These are phyloP conservation scores for Fusarium sp. DNA, from an alignment of 2,329 filamentous ascomycete species.

Conservation along the genomic window DNA sequence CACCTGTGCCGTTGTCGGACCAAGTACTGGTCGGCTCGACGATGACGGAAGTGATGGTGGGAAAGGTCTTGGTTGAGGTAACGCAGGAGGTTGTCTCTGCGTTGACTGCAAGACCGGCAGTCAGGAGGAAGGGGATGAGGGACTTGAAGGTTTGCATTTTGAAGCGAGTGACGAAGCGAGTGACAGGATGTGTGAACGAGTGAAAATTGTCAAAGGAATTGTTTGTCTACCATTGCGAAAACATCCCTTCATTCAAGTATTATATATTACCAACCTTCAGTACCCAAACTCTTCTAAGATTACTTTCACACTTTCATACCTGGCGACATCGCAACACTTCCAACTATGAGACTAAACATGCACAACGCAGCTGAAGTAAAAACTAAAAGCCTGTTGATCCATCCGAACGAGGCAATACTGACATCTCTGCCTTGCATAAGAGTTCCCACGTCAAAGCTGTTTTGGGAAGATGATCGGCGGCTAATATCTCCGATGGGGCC, in stretches of 20 bases:
- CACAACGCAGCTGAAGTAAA: neutral
- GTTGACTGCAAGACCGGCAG: neutral
- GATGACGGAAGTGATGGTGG: neutral
- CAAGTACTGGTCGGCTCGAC: neutral
- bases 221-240: rapidly evolving
- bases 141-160: neutral
- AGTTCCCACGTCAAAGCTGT: neutral
- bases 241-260: neutral
- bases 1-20: neutral
- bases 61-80: neutral
- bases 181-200: neutral
- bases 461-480: neutral
- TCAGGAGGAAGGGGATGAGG: neutral
- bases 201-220: neutral
- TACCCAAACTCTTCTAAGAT: rapidly evolving
- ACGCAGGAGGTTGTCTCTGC: neutral
- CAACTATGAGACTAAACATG: neutral
- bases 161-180: neutral
- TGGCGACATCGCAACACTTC: rapidly evolving
- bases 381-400: neutral
- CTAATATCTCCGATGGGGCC: neutral
- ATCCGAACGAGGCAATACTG: neutral
- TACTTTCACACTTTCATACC: neutral
- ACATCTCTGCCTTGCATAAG: neutral
- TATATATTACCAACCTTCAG: neutral